phyloP scores from a whole-genome alignment of 2,329 filamentous ascomycete species.

The Apiospora arundinis region DNA sequence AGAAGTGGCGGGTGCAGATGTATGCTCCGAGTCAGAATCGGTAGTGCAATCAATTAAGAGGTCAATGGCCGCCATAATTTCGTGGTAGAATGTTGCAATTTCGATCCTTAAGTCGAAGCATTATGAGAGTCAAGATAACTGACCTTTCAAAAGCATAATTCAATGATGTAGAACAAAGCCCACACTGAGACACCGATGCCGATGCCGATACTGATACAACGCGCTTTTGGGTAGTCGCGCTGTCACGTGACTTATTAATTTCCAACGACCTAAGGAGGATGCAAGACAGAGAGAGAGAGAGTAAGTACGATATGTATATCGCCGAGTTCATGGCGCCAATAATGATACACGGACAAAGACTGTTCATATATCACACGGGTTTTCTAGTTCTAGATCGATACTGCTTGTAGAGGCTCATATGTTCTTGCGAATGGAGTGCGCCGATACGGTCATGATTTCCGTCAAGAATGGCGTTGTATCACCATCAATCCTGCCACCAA shows the following conservation, averaged over 20 bases:
- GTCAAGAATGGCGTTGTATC: neutral
- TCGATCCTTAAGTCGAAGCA: neutral
- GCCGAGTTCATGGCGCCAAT: too few relatives aligned
- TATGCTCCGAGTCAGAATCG: neutral
- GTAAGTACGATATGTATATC: too few relatives aligned
- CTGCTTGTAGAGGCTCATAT: constrained; percentile 58
- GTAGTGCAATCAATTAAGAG: constrained; percentile 20
- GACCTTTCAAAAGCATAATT: neutral
- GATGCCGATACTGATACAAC: neutral
- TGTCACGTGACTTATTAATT: neutral
- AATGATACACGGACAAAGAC: too few relatives aligned
- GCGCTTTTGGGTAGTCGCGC: neutral
- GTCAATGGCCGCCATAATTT: constrained; percentile 17
- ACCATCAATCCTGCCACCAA: neutral
- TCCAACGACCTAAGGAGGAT: too few relatives aligned
- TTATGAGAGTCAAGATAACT: neutral
- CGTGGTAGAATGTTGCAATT: neutral
- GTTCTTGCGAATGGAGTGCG: constrained; percentile 64
- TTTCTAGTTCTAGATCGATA: constrained; percentile 60
- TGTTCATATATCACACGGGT: too few relatives aligned
- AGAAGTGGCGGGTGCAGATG: neutral
- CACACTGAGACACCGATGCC: too few relatives aligned
- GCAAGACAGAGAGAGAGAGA: too few relatives aligned
- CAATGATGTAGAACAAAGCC: neutral
- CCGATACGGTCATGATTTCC: constrained; percentile 67